Evolutionary conservation across 805 yeast species (phyloP).

Genomic region (Saccharomycopsis vini): DNA sequence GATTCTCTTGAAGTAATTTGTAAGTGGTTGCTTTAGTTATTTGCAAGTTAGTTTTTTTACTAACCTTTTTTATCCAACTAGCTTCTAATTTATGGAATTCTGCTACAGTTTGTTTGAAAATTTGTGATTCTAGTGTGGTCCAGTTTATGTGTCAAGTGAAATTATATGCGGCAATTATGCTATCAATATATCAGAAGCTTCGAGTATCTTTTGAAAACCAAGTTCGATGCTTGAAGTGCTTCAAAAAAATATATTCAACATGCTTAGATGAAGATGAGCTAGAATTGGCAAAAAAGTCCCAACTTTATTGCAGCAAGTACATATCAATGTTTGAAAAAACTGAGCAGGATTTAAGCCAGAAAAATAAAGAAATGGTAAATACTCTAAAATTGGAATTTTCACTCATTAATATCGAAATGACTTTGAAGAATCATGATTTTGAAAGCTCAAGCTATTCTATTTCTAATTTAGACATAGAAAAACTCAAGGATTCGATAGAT

Average conservation of each 20-base stretch:
- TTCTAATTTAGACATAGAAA: neutral
- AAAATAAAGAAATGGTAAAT: neutral
- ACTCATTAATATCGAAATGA: neutral
- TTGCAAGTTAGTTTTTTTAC: too few species aligned
- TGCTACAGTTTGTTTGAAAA: neutral
- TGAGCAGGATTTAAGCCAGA: neutral
- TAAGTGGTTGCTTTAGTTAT: too few species aligned
- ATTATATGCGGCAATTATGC: neutral
- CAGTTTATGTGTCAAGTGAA: neutral
- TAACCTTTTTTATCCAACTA: too few species aligned
- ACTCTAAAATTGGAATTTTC: neutral
- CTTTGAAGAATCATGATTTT: neutral
- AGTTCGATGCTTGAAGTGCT: neutral
- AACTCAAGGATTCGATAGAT: neutral
- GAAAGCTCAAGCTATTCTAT: neutral
- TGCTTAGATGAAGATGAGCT: neutral
- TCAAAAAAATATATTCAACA: neutral
- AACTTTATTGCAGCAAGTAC: neutral
- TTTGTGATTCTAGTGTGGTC: neutral
- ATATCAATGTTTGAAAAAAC: neutral
- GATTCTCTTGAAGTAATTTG: neutral
- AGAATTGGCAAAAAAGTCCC: neutral
- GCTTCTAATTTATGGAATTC: conserved; percentile 1
- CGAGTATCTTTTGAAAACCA: neutral
- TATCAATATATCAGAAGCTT: neutral